Conservation (phyloP, 2,329 filamentous ascomycete genomes). For the Bimuria novae-zelandiae region DNA sequence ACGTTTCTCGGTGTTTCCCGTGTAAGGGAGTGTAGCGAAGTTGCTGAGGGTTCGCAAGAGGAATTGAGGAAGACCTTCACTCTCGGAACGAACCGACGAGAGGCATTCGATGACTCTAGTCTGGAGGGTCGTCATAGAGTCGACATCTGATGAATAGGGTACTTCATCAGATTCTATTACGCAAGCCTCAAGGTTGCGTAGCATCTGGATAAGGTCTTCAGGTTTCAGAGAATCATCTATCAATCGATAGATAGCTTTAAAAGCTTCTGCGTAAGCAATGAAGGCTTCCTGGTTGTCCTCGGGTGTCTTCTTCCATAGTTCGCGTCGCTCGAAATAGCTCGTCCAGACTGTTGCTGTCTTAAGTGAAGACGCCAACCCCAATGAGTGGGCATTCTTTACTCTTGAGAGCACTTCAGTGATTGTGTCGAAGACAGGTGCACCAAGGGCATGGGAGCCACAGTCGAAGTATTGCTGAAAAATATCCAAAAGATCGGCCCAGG, state of each 20-base stretch:
- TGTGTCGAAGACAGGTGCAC: constrained; percentile 48
- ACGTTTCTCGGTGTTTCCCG: constrained; percentile 31
- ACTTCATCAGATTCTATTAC: constrained; percentile 71
- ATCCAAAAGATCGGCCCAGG: constrained; percentile 76
- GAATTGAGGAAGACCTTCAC: constrained; percentile 67
- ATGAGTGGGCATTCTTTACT: constrained; percentile 20
- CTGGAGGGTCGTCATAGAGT: constrained; percentile 75
- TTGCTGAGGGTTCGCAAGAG: constrained; percentile 72
- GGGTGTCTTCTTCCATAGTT: constrained; percentile 23
- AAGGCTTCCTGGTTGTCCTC: constrained; percentile 75
- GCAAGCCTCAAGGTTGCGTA: constrained; percentile 65
- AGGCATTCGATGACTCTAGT: constrained; percentile 69
- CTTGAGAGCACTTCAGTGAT: constrained; percentile 47
- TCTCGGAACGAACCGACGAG: constrained; percentile 68
- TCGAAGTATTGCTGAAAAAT: constrained; percentile 64
- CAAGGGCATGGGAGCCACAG: constrained; percentile 47
- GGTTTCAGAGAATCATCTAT: constrained; percentile 68
- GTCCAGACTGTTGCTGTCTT: constrained; percentile 44
- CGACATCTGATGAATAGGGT: constrained; percentile 72
- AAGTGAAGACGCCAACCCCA: constrained; percentile 33
- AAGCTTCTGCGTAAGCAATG: constrained; percentile 78
- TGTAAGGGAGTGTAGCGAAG: constrained; percentile 72
- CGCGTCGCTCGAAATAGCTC: constrained; percentile 36
- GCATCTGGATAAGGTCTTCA: constrained; percentile 63
- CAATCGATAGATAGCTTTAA: constrained; percentile 78